Percentiles rank a stretch among this genome's conserved stretches.
Evolutionary conservation across 108 stramenopile genomes (phyloP).

Genomic region (Asterionellopsis glacialis): DNA sequence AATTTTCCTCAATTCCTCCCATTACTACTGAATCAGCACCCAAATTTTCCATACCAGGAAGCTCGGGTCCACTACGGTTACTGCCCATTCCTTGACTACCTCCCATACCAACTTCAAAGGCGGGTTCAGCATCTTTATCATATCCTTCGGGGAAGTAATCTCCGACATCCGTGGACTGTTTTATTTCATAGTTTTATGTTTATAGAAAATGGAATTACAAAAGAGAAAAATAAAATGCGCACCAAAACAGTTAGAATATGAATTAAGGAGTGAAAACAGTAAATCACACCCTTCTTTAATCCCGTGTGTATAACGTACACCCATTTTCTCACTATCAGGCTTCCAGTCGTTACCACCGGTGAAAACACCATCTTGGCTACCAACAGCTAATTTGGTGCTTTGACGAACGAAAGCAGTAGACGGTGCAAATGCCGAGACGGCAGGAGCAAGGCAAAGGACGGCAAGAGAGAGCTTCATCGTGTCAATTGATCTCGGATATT

Average conservation of each 20-base stretch:
- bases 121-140: slow-evolving; percentile 44
- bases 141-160: slow-evolving; percentile 86
- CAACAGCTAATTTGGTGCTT: slow-evolving; percentile 7
- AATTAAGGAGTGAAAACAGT: no score
- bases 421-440: slow-evolving; percentile 27
- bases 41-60: slow-evolving; percentile 80
- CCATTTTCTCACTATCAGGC: slow-evolving; percentile 77
- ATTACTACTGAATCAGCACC: slow-evolving; percentile 60
- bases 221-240: no score
- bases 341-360: slow-evolving; percentile 68
- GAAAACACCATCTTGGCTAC: slow-evolving; percentile 31
- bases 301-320: slow-evolving; percentile 16
- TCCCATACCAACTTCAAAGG: slow-evolving; percentile 64
- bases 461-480: slow-evolving; percentile 36
- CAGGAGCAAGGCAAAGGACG: slow-evolving; percentile 8
- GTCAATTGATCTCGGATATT: not conserved
- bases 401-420: slow-evolving; percentile 2
- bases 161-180: slow-evolving; percentile 71
- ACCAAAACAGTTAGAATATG: no score
- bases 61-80: slow-evolving; percentile 46
- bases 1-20: slow-evolving; percentile 56
- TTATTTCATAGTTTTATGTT: not conserved
- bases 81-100: slow-evolving; percentile 42
- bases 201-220: not conserved
- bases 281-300: not conserved